Conservation (phyloP, 768 basidiomycete genomes). For the Lactarius sanguifluus region DNA sequence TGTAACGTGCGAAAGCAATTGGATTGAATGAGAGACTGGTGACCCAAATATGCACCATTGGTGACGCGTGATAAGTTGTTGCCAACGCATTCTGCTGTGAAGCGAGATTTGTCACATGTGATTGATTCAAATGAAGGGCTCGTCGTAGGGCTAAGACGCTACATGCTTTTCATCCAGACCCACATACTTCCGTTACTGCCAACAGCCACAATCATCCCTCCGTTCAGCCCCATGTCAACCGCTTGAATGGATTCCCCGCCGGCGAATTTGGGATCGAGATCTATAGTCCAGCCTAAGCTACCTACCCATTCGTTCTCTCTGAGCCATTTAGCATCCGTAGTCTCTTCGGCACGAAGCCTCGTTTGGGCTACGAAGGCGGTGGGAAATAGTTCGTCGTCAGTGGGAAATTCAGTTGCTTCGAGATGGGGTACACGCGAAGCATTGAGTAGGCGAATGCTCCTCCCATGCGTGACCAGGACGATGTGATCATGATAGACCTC, state of each 20-base stretch:
- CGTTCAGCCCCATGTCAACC: slow-evolving; percentile 25
- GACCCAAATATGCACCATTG: background rate
- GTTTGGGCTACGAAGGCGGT: background rate
- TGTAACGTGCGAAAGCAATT: slow-evolving; percentile 15
- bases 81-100: no score
- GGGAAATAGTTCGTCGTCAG: slow-evolving; percentile 7
- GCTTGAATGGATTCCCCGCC: slow-evolving; percentile 12
- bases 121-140: background rate
- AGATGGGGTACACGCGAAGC: slow-evolving; percentile 13
- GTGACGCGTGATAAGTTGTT: no score
- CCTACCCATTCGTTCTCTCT: slow-evolving; percentile 8
- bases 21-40: slow-evolving; percentile 9
- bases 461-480: slow-evolving; percentile 38
- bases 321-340: slow-evolving; percentile 11
- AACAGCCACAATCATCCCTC: slow-evolving; percentile 21
- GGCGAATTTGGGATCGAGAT: slow-evolving; percentile 8
- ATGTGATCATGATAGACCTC: slow-evolving; percentile 50
- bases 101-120: no score
- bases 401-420: slow-evolving; percentile 15
- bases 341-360: slow-evolving; percentile 12
- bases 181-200: slow-evolving; percentile 23
- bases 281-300: slow-evolving; percentile 17
- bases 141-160: background rate
- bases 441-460: slow-evolving; percentile 18
- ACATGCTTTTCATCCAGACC: slow-evolving; percentile 23